phyloP scores from a whole-genome alignment of 768 basidiomycete species.

The Lepiota brunneoincarnata region DNA sequence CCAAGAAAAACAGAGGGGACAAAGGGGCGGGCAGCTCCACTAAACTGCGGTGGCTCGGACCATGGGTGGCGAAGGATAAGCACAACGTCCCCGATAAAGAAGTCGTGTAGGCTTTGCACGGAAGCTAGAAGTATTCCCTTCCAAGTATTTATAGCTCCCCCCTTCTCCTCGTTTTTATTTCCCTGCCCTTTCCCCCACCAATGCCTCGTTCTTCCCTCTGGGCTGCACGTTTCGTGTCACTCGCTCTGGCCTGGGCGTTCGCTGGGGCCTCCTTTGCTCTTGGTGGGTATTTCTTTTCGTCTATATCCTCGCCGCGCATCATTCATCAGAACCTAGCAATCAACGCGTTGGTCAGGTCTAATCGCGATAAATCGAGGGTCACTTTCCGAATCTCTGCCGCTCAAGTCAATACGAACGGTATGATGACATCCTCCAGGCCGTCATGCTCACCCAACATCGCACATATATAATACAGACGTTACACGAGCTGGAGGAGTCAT shows the following conservation, averaged over 20 bases:
- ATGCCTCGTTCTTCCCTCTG: conserved; percentile 16
- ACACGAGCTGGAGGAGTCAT: conserved; percentile 19
- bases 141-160: neutral
- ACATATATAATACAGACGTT: conserved; percentile 16
- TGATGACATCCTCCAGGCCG: neutral
- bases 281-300: conserved; percentile 15
- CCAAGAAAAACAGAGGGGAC: too few species aligned
- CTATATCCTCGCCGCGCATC: neutral
- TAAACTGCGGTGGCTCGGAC: neutral
- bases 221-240: conserved; percentile 20
- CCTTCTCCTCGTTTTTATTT: neutral
- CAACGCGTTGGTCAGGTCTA: conserved; percentile 23
- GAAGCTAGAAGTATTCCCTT: neutral
- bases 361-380: conserved; percentile 17
- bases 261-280: conserved; percentile 20
- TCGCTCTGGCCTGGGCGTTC: conserved; percentile 30
- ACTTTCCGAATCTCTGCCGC: conserved; percentile 15
- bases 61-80: neutral
- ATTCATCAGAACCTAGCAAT: conserved; percentile 13
- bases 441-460: too few species aligned
- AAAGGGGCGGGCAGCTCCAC: neutral
- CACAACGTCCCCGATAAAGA: neutral
- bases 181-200: neutral
- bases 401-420: conserved; percentile 20
- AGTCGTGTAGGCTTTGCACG: neutral